Evolutionary conservation across 2,329 filamentous ascomycete genomes (phyloP), one percentile per base, ranked within the genome.

Genomic region (Trichoderma gracile): DNA sequence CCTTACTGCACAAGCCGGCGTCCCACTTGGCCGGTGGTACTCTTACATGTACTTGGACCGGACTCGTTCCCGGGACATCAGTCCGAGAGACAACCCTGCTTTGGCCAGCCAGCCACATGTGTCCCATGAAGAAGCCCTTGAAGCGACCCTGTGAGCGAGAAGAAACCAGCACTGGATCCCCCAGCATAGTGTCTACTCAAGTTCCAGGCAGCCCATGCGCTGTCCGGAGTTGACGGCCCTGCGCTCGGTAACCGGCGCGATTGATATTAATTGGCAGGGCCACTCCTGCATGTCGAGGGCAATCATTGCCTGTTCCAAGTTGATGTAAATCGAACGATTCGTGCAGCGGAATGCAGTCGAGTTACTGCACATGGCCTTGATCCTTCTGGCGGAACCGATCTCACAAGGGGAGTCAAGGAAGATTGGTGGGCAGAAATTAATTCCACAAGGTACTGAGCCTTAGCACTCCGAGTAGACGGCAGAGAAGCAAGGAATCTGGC

Each of bases 191-290:
- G 12, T 5, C 33, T 38, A 10, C 14, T 5, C 33, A 38, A 14
- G 33, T 38, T 12, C 33, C 10, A 14, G 33, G 33, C 33, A 38
- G 33, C 33, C 10, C 30, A 23, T 8, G 10, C 14, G n/a, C 30
- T 38, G 40, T 38, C 14, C 33, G 30, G 54, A 57, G 10, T 15
- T 21, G 33, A 38, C 27, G 9, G 19, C 46, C 38, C 27, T 27
- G 57, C 23, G 57, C 23, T 60, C 57, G 57, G 57, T 60, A 60
- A 30, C 46, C 57, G 57, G 57, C 57, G 46, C 57, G 46, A 19
- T 25, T 27, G 46, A 50, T 40, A 45, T 53, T 52, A 15, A 43
- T 52, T 45, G 23, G 45, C 27, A 38, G 58, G 9, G 14, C 43
- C 25, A 38, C 33, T 45, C 38, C 1, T 46, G 8, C 14, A 17